Base-by-base conservation (phyloP, 169 alveolate genomes). In the Perkinsus chesapeaki region DNA sequence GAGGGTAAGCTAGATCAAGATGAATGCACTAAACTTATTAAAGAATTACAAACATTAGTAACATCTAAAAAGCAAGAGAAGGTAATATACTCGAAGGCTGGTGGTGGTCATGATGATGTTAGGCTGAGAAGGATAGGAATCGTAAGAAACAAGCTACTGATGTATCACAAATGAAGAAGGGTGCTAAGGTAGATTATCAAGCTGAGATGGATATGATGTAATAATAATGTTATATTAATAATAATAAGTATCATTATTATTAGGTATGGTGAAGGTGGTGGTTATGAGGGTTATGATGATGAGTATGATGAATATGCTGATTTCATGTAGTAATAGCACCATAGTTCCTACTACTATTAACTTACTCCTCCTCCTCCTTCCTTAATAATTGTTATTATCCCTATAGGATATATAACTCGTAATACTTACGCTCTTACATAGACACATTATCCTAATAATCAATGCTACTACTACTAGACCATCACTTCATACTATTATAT, bases 81-180 rank as follows among this genome's bases (percentile, higher is more conserved):
- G 82, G 82, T 60, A 60, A 7, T 60, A 7, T 12, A 3, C 31
- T 20, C 82, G 82, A 23, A 3, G 82, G 31, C 82, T 23, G 82
- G 27, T 60, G 27, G 82, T 60, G 23, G 82, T 60, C 7, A 16
- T 9, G 36, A 20, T 12, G 36, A 0, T 60, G 82, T 60, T 60
- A 60, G 82, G 82, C 82, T 60, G 82, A 60, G 82, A 60, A 60
- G 82, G 82, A 60, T 60, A 60, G 82, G 82, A 60, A 60, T 34
- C 82, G 82, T 60, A 60, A 60, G 82, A 60, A 60, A 16, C 82
- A 60, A 34, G 82, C 82, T 60, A 60, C 82, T 16, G 82, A 60
- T 16, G 82, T 60, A 60, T 60, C 82, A 60, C 82, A 60, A 60
- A 60, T 60, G 82, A 60, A 60, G 82, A 60, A 60, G 82, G 82